Conservation (phyloP, 345 rosid genomes). For the Crucihimalaya himalaica region DNA sequence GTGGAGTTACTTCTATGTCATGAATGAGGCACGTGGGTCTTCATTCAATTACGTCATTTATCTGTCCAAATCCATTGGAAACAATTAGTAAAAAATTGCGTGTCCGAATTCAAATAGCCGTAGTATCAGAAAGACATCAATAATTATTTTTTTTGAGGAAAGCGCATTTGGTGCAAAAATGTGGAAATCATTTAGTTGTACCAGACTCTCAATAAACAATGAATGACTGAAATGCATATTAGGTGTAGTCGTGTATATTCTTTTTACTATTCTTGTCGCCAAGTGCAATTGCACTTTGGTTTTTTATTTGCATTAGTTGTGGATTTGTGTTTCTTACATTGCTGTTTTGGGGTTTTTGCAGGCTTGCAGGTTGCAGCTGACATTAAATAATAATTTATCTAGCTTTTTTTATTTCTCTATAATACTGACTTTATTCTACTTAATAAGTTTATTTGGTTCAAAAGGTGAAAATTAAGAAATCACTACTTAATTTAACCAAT, state of each 20-base stretch:
- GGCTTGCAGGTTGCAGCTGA: no score
- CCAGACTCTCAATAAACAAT: not conserved
- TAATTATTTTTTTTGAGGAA: not conserved
- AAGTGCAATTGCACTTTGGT: not conserved
- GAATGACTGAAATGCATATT: not conserved
- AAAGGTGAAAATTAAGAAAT: no score
- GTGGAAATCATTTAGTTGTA: constrained; percentile 15
- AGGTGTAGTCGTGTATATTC: not conserved
- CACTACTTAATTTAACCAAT: no score
- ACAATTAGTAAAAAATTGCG: not conserved
- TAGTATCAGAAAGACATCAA: not conserved
- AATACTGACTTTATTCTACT: no score
- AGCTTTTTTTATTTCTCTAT: no score
- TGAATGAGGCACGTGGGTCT: constrained; percentile 21
- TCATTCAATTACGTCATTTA: constrained; percentile 12
- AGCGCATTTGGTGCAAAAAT: not conserved
- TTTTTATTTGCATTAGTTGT: not conserved
- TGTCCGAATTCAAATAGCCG: not conserved
- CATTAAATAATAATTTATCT: not conserved
- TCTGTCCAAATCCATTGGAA: not conserved
- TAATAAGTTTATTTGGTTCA: no score
- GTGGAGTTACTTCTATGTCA: constrained; percentile 6
- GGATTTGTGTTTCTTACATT: not conserved
- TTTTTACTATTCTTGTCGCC: not conserved
- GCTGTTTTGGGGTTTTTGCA: not conserved